Evolutionary conservation across 2,329 filamentous ascomycete species (phyloP), one percentile per base, ranked within the genome.

Genomic region (Sclerotinia glacialis): DNA sequence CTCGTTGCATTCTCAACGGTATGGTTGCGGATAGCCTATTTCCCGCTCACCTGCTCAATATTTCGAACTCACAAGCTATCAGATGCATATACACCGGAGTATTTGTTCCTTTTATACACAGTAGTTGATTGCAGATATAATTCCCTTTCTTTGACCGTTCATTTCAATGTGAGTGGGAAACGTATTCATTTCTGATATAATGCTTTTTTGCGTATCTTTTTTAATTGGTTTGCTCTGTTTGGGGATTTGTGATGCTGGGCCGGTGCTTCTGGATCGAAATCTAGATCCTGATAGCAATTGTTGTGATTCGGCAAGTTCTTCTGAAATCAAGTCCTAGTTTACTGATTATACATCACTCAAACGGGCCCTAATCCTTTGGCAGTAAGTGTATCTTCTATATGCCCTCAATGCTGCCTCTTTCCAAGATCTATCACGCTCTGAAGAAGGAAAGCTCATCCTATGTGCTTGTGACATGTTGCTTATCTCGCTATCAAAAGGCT

Each of bases 1-100:
- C 12, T 9, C 34, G 9, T 21, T 11, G 18, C 18, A 16, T 28
- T 60, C 34, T 23, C 18, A 44, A 60, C 46, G 23, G 21, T 58
- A 44, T 54, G n/a, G 34, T 47, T 23, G 26, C 64, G 64, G 64
- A 52, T 65, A 23, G 47, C 14, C 31, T 28, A 28, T 52, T 60
- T 59, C 34, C 61, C 34, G 64, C 55, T 52, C 54, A 61, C 34
- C 31, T 65, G 37, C 14, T 28, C 46, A 65, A 52, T 52, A 2
- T 44, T 18, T 14, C n/a, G 34, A 28, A 42, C 46, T 23, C 54
- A 65, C 53, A 60, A n/a, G 14, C 14, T 28, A 60, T 64, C 64
- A 65, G 44, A 53, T 61, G 34, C n/a, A 65, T 61, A 21, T 12
- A 37, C 26, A n/a, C n/a, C 40, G 64, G 54, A 65, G n/a, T 37